A percentile compares a stretch with the other conserved stretches of the same genome.
Evolutionary conservation across 75 land plant genomes (phyloP).

Genomic region (Cryptomeria japonica): DNA sequence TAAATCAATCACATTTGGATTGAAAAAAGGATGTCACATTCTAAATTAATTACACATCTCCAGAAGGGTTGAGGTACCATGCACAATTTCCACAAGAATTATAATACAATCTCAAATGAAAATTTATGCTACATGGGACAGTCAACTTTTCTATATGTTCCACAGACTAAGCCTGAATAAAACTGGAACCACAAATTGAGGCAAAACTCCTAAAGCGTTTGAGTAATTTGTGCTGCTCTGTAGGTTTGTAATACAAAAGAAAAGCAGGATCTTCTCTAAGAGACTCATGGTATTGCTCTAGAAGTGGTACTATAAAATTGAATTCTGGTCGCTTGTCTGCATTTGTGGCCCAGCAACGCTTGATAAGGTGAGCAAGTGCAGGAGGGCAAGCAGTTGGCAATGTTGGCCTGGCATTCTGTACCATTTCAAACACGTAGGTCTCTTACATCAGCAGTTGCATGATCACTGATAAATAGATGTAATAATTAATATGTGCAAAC

Average conservation of each 20-base stretch:
- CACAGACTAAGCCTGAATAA: background rate
- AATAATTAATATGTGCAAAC: background rate
- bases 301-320: slow-evolving; percentile 55
- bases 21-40: background rate
- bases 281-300: slow-evolving; percentile 49
- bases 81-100: background rate
- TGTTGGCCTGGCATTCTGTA: slow-evolving; percentile 80
- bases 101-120: slow-evolving; percentile 3
- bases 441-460: background rate
- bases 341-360: slow-evolving; percentile 68
- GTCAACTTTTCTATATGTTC: background rate
- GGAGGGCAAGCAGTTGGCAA: slow-evolving; percentile 58
- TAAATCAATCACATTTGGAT: background rate
- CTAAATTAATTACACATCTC: background rate
- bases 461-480: background rate
- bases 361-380: slow-evolving; percentile 59
- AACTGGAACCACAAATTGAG: background rate
- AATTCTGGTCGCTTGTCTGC: slow-evolving; percentile 74
- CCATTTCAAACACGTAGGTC: background rate
- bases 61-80: background rate
- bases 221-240: slow-evolving; percentile 12
- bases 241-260: slow-evolving; percentile 44
- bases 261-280: slow-evolving; percentile 50
- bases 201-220: slow-evolving; percentile 27
- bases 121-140: background rate